Conservation (phyloP, 2,329 filamentous ascomycete genomes). For the Colletotrichum sp. region DNA sequence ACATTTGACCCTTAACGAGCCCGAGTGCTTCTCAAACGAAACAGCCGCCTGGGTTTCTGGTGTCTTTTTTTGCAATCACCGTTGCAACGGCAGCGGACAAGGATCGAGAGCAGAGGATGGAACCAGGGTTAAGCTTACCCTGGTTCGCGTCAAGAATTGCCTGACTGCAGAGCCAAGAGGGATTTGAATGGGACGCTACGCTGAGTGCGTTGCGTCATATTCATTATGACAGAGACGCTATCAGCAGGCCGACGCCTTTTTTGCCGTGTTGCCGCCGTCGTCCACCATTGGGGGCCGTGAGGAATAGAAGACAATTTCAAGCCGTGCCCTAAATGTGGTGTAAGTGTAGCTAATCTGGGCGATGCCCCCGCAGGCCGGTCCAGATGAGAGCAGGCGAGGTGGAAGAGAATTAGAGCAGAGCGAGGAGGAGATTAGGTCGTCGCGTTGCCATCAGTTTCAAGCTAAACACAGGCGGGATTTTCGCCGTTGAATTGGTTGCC, state of each 20-base stretch:
- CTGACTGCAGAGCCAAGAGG: constrained; percentile 7
- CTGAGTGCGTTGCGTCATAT: constrained; percentile 14
- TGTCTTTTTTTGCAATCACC: neutral
- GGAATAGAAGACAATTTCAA: neutral
- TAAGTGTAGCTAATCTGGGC: neutral
- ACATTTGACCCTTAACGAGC: neutral
- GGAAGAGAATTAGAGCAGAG: neutral
- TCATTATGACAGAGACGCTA: neutral
- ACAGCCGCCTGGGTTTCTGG: neutral
- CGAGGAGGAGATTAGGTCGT: neutral
- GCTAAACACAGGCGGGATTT: neutral
- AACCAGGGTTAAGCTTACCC: constrained; percentile 9
- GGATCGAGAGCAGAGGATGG: neutral
- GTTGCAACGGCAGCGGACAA: constrained; percentile 2
- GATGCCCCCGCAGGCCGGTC: neutral
- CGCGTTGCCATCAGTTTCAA: neutral
- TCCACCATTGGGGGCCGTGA: neutral
- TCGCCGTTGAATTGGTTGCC: neutral
- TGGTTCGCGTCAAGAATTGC: neutral
- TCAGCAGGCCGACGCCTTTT: neutral
- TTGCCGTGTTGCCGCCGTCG: neutral
- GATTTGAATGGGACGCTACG: constrained; percentile 7
- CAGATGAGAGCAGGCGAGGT: neutral
- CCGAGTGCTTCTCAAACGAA: constrained; percentile 3
- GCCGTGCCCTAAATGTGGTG: neutral